Conservation (phyloP, 768 basidiomycete genomes). For the Favolaschia claudopus region DNA sequence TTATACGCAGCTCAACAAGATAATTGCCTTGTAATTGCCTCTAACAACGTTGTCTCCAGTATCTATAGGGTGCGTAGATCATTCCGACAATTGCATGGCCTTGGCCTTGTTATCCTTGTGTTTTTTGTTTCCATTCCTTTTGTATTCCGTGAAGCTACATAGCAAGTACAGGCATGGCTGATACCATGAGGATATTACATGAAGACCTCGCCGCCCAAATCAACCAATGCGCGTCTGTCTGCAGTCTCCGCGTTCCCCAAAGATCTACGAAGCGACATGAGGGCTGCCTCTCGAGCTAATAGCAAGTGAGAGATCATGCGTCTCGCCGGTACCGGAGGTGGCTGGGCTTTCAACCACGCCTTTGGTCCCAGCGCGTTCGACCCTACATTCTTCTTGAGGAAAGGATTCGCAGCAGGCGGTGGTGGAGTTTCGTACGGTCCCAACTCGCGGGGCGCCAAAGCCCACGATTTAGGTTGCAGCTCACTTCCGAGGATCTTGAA, state of each 20-base stretch:
- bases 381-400: constrained; percentile 42
- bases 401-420: constrained; percentile 49
- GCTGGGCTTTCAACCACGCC: constrained; percentile 22
- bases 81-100: too few relatives aligned
- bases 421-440: constrained; percentile 47
- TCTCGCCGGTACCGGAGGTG: constrained; percentile 29
- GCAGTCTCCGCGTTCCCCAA: constrained; percentile 21
- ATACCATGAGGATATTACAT: too few relatives aligned
- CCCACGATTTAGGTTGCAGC: constrained; percentile 34
- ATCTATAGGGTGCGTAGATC: too few relatives aligned
- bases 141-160: background rate
- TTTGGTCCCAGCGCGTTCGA: constrained; percentile 19
- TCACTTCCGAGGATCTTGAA: constrained; percentile 47
- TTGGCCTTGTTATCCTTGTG: too few relatives aligned
- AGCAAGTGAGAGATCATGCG: constrained; percentile 42
- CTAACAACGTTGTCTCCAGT: too few relatives aligned
- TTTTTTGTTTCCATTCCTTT: background rate
- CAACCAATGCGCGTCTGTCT: background rate
- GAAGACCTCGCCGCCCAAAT: background rate
- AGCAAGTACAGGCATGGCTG: constrained; percentile 7
- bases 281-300: constrained; percentile 39
- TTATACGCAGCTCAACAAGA: background rate
- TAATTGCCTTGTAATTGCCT: too few relatives aligned
- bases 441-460: constrained; percentile 33
- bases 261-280: constrained; percentile 30